A percentile compares a stretch with the other conserved stretches of the same genome.
Evolutionary conservation across 2,329 filamentous ascomycete species (phyloP).

Genomic region (Fusarium albidum): DNA sequence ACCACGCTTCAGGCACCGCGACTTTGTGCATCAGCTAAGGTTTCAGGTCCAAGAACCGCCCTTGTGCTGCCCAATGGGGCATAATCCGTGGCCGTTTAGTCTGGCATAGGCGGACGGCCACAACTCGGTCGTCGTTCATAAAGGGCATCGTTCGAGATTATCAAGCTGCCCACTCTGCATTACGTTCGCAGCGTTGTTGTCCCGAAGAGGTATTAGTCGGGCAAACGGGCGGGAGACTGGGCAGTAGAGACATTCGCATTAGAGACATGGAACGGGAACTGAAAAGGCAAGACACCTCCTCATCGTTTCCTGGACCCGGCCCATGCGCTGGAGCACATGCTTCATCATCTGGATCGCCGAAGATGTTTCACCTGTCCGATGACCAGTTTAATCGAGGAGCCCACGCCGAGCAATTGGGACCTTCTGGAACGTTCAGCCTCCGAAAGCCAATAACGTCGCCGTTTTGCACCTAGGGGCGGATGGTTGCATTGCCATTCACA

Average conservation of each 20-base stretch:
- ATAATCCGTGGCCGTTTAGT: conserved; percentile 32
- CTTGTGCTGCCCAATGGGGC: conserved; percentile 42
- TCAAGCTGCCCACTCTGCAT: conserved; percentile 31
- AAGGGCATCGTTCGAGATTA: conserved; percentile 28
- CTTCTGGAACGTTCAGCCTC: conserved; percentile 39
- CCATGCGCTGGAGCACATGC: conserved; percentile 18
- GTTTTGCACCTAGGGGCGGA: conserved; percentile 25
- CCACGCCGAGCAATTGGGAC: conserved; percentile 25
- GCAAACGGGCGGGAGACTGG: conserved; percentile 9
- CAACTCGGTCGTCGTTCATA: conserved; percentile 39
- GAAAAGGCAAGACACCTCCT: conserved; percentile 20
- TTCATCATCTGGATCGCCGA: conserved; percentile 20
- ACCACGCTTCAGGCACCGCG: conserved; percentile 21
- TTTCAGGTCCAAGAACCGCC: conserved; percentile 43
- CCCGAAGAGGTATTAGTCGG: conserved; percentile 28
- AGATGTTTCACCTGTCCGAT: conserved; percentile 37
- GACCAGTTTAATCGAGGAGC: conserved; percentile 26
- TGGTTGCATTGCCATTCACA: conserved; percentile 18
- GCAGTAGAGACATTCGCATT: conserved; percentile 22
- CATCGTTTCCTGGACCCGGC: conserved; percentile 21
- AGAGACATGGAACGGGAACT: conserved; percentile 25
- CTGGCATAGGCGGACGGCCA: conserved; percentile 27
- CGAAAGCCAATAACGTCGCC: conserved; percentile 27
- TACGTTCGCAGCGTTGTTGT: conserved; percentile 18
- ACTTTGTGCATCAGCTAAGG: conserved; percentile 47